Base-by-base conservation (phyloP, 1,139 yeast genomes). In the Lodderomyces metapsilosis region DNA sequence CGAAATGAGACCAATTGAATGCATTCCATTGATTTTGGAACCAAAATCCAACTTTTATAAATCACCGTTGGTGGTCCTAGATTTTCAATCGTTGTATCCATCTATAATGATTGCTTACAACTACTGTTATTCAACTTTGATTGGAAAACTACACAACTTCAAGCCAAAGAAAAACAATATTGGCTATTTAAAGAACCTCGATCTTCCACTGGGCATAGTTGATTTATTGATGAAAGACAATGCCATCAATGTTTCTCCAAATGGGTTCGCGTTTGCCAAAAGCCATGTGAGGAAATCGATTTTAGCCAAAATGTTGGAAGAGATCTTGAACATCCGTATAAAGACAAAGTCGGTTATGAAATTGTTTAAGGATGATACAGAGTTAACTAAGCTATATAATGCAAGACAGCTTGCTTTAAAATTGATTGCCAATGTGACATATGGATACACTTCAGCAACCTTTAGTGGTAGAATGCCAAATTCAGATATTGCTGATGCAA, bases 381-480 rank as follows among this genome's bases (percentile, higher is more conserved):
- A 68, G 40, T 65, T 82, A 30, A 67, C 68, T 36, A 78, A 79
- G 45, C 64, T 86, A 9, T 79, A 86, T 57, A 79, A 87, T 56
- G 84, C 87, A 43, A 71, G 92, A 41, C 98, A 92, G 54, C 61
- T 88, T 34, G 98, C 97, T 0, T 65, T 92, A 46, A 92, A 92
- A 56, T 66, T 92, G 45, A 84, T 91, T 41, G 97, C 98, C 1
- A 91, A 89, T 60, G 98, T 92, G 12, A 91, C 97, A 0, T 92
- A 92, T 65, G 98, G 98, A 0, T 92, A 92, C 56, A 77, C 98
- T 0, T 85, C 97, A 0, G 98, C 98, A 0, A 80, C 96, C 0
- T 92, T 84, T 56, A 88, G 96, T 25, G 98, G 98, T 0, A 68
- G 98, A 49, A 92, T 92, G 98, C 98, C 98, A 0, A 88, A 94